Conservation (phyloP, 768 basidiomycete species). For the Amanita rubescens region DNA sequence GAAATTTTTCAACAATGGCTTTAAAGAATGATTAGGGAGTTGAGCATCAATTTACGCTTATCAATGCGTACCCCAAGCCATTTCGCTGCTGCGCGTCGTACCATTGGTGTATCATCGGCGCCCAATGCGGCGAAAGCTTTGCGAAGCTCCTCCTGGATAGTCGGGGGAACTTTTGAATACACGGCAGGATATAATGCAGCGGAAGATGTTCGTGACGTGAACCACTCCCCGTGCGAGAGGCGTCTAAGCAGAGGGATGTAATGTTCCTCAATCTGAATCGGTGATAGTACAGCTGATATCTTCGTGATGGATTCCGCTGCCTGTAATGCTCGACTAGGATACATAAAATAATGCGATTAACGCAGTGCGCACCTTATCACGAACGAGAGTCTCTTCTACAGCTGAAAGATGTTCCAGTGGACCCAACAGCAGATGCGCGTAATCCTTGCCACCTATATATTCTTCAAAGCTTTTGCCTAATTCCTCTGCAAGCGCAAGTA, state of each 20-base stretch:
- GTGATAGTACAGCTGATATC: conserved; percentile 70
- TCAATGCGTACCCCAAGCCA: conserved; percentile 78
- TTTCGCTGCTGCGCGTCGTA: conserved; percentile 91
- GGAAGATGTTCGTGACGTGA: conserved; percentile 94
- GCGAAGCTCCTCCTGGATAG: conserved; percentile 80
- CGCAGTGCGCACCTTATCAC: conserved; percentile 76
- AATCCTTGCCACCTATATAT: conserved; percentile 85
- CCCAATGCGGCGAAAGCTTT: conserved; percentile 78
- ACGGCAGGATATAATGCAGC: conserved; percentile 90
- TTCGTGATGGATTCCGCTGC: conserved; percentile 95
- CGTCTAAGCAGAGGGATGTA: conserved; percentile 90
- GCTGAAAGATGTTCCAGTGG: conserved; percentile 93
- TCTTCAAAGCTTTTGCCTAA: conserved; percentile 88
- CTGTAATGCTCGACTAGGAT: conserved; percentile 31
- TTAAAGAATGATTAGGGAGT: conserved; percentile 12
- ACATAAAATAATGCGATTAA: conserved; percentile 5
- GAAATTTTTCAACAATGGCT: conserved; percentile 79
- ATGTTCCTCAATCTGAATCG: conserved; percentile 76
- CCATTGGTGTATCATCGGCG: conserved; percentile 98
- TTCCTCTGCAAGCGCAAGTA: conserved; percentile 93
- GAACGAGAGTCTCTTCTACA: conserved; percentile 95
- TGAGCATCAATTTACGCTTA: conserved; percentile 1
- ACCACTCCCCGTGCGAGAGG: conserved; percentile 94
- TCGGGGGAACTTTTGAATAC: conserved; percentile 69
- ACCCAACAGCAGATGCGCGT: conserved; percentile 82